phyloP scores from a whole-genome alignment of 306 rosid species.

The Cicer bijugum region DNA sequence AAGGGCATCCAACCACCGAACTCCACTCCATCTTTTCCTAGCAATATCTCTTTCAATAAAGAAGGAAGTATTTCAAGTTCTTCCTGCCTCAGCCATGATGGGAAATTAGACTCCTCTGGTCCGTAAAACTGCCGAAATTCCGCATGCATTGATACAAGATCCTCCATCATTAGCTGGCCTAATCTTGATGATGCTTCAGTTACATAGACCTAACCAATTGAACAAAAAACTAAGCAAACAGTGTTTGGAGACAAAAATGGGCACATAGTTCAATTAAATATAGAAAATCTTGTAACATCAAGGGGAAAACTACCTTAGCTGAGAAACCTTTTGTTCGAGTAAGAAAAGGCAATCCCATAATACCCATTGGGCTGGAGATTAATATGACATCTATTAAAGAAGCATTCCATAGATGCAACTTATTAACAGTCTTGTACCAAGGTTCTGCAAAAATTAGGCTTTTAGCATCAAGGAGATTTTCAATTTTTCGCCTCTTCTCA shows the following conservation, averaged over 20 bases:
- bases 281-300: slow-evolving; percentile 2
- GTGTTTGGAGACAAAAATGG: slow-evolving; percentile 22
- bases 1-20: slow-evolving; percentile 76
- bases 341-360: slow-evolving; percentile 82
- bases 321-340: slow-evolving; percentile 74
- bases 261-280: slow-evolving; percentile 19
- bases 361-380: slow-evolving; percentile 90
- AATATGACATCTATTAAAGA: slow-evolving; percentile 71
- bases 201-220: slow-evolving; percentile 64
- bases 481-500: slow-evolving; percentile 56
- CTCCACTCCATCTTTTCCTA: slow-evolving; percentile 75
- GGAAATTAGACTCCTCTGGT: slow-evolving; percentile 56
- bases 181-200: slow-evolving; percentile 79
- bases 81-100: slow-evolving; percentile 72
- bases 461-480: slow-evolving; percentile 55
- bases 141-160: slow-evolving; percentile 76
- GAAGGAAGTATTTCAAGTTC: slow-evolving; percentile 64
- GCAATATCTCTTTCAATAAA: slow-evolving; percentile 61
- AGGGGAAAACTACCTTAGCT: slow-evolving; percentile 62
- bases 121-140: slow-evolving; percentile 85
- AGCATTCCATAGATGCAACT: slow-evolving; percentile 67
- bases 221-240: slow-evolving; percentile 35
- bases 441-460: slow-evolving; percentile 70
- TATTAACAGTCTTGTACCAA: slow-evolving; percentile 73
- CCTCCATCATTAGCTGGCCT: slow-evolving; percentile 91